Evolutionary conservation across 192 early-diverging fungal genomes (phyloP).

Genomic region (Chytriomyces confervae): DNA sequence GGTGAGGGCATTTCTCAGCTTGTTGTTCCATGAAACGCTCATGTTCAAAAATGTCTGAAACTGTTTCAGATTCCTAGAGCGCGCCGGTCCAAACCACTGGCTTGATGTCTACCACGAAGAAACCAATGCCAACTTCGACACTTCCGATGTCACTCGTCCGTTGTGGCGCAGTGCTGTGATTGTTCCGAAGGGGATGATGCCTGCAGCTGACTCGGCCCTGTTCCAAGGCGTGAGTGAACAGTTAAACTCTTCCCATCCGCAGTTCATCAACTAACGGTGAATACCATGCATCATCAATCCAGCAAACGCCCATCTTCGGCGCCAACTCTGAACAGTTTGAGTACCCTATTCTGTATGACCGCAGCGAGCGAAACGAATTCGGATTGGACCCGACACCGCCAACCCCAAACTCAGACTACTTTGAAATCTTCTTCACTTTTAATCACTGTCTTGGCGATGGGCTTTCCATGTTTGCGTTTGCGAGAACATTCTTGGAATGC

Average conservation of each 20-base stretch:
- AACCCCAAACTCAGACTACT: slow-evolving; percentile 15
- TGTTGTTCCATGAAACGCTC: slow-evolving; percentile 12
- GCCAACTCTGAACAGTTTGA: not conserved
- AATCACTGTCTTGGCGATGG: slow-evolving; percentile 57
- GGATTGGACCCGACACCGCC: not conserved
- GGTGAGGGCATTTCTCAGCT: not conserved
- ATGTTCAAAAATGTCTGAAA: not conserved
- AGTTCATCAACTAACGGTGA: too few relatives aligned
- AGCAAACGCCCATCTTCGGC: slow-evolving; percentile 6
- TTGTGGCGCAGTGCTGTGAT: slow-evolving; percentile 43
- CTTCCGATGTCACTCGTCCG: slow-evolving; percentile 24
- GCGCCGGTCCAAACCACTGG: slow-evolving; percentile 12
- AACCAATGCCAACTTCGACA: slow-evolving; percentile 45
- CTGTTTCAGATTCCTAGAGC: slow-evolving; percentile 12
- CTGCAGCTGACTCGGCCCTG: not conserved
- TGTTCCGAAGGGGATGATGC: slow-evolving; percentile 33
- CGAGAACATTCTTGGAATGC: slow-evolving; percentile 34
- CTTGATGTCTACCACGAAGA: slow-evolving; percentile 33
- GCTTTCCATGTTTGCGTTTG: slow-evolving; percentile 49
- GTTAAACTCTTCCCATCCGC: not conserved
- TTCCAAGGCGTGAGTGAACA: not conserved
- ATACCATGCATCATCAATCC: not conserved
- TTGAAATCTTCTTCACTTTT: slow-evolving; percentile 54
- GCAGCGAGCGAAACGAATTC: not conserved
- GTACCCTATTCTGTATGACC: slow-evolving; percentile 11